These are phyloP conservation scores for Fusarium siculi DNA, from an alignment of 2,329 filamentous ascomycete genomes.

Conservation along the genomic window DNA sequence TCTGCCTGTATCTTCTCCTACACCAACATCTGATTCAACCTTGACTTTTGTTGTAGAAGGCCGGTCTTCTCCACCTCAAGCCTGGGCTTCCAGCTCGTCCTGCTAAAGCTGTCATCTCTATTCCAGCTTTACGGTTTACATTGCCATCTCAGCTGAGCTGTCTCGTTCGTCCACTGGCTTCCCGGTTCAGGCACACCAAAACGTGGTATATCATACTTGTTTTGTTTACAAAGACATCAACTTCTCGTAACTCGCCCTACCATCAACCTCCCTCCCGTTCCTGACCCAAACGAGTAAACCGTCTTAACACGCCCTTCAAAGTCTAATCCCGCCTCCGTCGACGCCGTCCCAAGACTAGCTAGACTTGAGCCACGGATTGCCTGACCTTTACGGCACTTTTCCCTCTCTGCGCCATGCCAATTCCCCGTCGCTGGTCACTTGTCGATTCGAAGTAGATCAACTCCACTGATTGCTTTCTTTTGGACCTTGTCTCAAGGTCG, in stretches of 20 bases:
- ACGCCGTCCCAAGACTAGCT: constrained; percentile 39
- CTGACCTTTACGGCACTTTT: constrained; percentile 31
- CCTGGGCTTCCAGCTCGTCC: constrained; percentile 6
- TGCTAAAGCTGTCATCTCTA: constrained; percentile 1
- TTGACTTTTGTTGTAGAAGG: neutral
- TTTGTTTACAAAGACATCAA: neutral
- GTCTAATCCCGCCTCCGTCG: constrained; percentile 34
- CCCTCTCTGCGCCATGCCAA: constrained; percentile 38
- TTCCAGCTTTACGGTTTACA: neutral
- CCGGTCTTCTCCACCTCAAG: constrained; percentile 5
- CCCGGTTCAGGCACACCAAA: neutral
- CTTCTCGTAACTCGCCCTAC: neutral
- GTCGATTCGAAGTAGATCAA: constrained; percentile 36
- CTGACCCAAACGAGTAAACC: constrained; percentile 20
- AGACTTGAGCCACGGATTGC: constrained; percentile 30
- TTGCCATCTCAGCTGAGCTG: neutral
- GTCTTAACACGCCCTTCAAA: constrained; percentile 30
- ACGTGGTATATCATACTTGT: neutral
- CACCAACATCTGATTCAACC: constrained; percentile 7
- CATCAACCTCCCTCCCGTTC: constrained; percentile 10
- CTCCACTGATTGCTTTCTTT: constrained; percentile 18
- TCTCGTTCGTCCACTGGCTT: neutral
- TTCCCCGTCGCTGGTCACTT: constrained; percentile 30
- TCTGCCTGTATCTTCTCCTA: neutral
- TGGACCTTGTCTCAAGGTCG: constrained; percentile 23